Percentiles rank a stretch among this genome's conserved stretches.
These are phyloP conservation scores for Pseudodiploospora longispora DNA, from an alignment of 2,329 filamentous ascomycete species.

Conservation along the genomic window DNA sequence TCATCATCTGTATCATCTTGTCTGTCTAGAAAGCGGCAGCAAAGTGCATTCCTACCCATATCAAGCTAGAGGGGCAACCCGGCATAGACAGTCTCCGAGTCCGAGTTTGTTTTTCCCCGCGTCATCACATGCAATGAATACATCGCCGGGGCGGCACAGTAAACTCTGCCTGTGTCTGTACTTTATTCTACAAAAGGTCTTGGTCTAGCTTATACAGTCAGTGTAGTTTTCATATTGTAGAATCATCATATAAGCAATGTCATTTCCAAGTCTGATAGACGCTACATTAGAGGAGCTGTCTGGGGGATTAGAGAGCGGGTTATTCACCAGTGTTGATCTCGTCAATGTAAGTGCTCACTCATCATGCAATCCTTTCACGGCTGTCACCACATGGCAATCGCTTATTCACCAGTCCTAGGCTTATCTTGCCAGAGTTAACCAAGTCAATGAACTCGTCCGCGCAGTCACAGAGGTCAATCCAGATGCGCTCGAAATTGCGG, in stretches of 20 bases:
- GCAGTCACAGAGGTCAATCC: slow-evolving; percentile 28
- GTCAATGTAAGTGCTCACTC: slow-evolving; percentile 14
- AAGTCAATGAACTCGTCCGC: slow-evolving; percentile 18
- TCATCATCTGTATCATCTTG: too few relatives aligned
- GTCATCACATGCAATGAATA: too few relatives aligned
- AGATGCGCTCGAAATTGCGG: slow-evolving; percentile 25
- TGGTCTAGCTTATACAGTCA: too few relatives aligned
- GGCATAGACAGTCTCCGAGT: too few relatives aligned
- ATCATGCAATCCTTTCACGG: background rate
- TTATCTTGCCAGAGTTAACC: slow-evolving; percentile 17
- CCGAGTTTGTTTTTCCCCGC: too few relatives aligned
- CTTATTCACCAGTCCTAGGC: slow-evolving; percentile 5
- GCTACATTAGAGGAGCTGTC: slow-evolving; percentile 25
- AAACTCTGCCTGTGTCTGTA: too few relatives aligned
- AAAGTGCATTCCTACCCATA: too few relatives aligned
- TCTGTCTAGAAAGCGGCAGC: too few relatives aligned
- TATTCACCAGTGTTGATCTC: slow-evolving; percentile 29
- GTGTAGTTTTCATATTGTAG: background rate
- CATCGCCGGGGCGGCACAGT: too few relatives aligned
- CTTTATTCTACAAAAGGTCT: too few relatives aligned
- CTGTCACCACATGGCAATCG: accelerated
- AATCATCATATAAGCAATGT: background rate
- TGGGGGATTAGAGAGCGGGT: slow-evolving; percentile 20
- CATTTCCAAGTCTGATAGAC: slow-evolving; percentile 24
- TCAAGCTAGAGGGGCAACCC: too few relatives aligned